Conservation (phyloP, 495 filamentous ascomycete species). For the Xylaria intraflava region DNA sequence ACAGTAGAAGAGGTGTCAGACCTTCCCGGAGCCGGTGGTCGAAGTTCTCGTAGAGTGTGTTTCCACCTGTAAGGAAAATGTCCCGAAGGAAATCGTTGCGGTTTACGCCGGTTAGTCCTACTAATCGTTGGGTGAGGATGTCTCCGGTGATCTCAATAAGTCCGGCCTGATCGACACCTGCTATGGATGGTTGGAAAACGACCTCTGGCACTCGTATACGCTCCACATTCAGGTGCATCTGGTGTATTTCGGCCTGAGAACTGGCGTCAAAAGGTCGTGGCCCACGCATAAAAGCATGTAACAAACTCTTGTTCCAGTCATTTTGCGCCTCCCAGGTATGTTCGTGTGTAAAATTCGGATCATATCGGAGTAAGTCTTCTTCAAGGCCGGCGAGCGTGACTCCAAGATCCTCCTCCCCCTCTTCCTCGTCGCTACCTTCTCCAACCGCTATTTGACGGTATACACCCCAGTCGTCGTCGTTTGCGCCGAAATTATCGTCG, state of each 20-base stretch:
- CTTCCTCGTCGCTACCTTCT: slow-evolving; percentile 60
- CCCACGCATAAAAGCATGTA: slow-evolving; percentile 85
- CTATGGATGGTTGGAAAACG: slow-evolving; percentile 86
- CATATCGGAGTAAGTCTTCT: slow-evolving; percentile 75
- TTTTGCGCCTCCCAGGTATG: slow-evolving; percentile 84
- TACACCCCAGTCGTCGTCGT: slow-evolving; percentile 96
- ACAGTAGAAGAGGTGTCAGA: slow-evolving; percentile 62
- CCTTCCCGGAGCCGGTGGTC: slow-evolving; percentile 74
- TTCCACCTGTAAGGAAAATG: slow-evolving; percentile 92
- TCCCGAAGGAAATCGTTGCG: slow-evolving; percentile 66
- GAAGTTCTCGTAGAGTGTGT: slow-evolving; percentile 77
- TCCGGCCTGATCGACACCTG: slow-evolving; percentile 90
- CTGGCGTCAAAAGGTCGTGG: slow-evolving; percentile 78
- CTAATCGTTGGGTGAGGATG: slow-evolving; percentile 73
- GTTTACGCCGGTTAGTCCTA: slow-evolving; percentile 43
- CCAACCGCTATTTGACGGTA: slow-evolving; percentile 86
- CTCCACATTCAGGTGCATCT: slow-evolving; percentile 93
- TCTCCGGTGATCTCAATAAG: slow-evolving; percentile 82
- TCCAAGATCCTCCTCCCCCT: slow-evolving; percentile 84
- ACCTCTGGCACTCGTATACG: slow-evolving; percentile 94
- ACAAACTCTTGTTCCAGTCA: slow-evolving; percentile 85
- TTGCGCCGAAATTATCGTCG: slow-evolving; percentile 93
- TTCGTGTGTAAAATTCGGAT: slow-evolving; percentile 81
- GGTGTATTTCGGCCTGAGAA: slow-evolving; percentile 72
- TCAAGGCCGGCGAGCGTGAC: slow-evolving; percentile 67